Base-by-base conservation (phyloP, 1,284 basidiomycete species). In the Retiboletus flavoniger region DNA sequence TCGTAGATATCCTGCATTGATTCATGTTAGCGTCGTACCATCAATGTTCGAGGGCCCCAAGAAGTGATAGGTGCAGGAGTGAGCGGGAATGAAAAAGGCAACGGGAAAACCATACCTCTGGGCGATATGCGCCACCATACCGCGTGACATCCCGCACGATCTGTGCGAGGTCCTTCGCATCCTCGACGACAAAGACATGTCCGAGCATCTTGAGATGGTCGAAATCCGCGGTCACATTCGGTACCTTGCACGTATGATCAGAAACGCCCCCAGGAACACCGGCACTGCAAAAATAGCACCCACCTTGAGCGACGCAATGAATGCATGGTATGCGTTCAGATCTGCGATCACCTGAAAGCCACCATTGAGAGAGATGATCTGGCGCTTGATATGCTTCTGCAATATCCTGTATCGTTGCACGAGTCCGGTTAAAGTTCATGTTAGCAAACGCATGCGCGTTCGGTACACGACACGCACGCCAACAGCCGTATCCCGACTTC, bases 321-420 rank as follows among this genome's bases (percentile, higher is more conserved):
- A 99, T 0, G 83, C 71, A 69, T 97, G 85, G 71, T 98, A 98
- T 1, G 90, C 84, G 70, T 98, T 98, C 58, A 99, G 74, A 72
- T 99, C 97, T 1, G 95, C 89, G 54, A 99, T 98, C 54, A 98
- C 87, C 63, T 95, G 93, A 72, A 98, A 97, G 0, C 95, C 95
- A 16, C 97, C 97, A 51, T 79, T 84, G 24, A 97, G 80, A 1
- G 93, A 97, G 59, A 99, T 96, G 64, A 97, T 97, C 68, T 97
- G 93, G 3, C 94, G 83, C 65, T 99, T 98, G 67, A 99, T 87
- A 64, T 99, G 97, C 64, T 97, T 95, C 70, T 97, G 93, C 29
- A 98, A 72, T 63, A 98, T 95, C 7, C 93, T 96, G 61, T 1
- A 54, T 13, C 31, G 35, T 21, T 26, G 28, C 13, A 28, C 42